These are phyloP conservation scores for Hansfordia pulvinata DNA, from an alignment of 2,329 filamentous ascomycete species.

Conservation along the genomic window DNA sequence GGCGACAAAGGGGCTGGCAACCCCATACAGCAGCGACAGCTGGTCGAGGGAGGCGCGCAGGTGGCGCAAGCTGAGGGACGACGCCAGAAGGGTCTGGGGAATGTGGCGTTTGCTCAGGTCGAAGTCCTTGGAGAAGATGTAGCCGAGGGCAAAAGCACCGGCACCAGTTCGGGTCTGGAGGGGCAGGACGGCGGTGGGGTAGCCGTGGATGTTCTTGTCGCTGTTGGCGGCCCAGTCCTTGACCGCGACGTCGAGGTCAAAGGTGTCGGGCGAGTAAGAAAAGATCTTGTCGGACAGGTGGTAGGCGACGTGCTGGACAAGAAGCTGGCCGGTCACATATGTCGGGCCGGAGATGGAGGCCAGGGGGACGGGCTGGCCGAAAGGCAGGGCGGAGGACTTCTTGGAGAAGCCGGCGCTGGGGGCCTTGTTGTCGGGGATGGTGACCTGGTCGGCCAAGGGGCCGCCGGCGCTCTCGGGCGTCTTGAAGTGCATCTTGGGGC, in stretches of 20 bases:
- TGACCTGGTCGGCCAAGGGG: conserved; percentile 14
- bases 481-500: conserved; percentile 18
- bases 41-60: conserved; percentile 81
- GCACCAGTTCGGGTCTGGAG: conserved; percentile 84
- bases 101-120: conserved; percentile 83
- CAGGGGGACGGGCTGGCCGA: conserved; percentile 39
- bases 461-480: conserved; percentile 22
- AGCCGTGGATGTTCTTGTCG: conserved; percentile 71
- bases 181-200: conserved; percentile 61
- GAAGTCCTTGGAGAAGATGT: conserved; percentile 96
- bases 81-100: conserved; percentile 81
- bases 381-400: conserved; percentile 39
- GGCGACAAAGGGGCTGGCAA: conserved; percentile 84
- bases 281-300: conserved; percentile 94
- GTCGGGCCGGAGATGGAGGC: conserved; percentile 68
- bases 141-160: conserved; percentile 82
- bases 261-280: conserved; percentile 87
- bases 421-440: conserved; percentile 15
- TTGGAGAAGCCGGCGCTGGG: conserved; percentile 21
- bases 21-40: conserved; percentile 77
- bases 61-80: conserved; percentile 67
- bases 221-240: conserved; percentile 59
- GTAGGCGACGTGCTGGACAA: conserved; percentile 94
- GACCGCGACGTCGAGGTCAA: conserved; percentile 76
- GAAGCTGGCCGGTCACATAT: conserved; percentile 83